These are phyloP conservation scores for Penicillium polonicum DNA, from an alignment of 2,329 filamentous ascomycete genomes.

Conservation along the genomic window DNA sequence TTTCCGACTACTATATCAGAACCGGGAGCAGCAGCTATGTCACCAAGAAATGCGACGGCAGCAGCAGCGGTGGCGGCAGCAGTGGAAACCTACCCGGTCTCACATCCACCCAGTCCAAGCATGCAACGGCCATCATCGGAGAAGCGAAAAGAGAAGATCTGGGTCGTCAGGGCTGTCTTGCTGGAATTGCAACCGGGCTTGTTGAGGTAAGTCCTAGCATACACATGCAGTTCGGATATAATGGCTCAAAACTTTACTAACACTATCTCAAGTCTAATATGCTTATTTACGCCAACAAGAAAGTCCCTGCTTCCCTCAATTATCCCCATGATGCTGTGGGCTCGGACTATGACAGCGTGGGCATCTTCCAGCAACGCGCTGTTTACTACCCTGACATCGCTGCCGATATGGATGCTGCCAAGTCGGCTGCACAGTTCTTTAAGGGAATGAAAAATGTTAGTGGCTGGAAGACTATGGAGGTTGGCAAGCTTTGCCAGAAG, in stretches of 20 bases:
- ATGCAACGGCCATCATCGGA: constrained; percentile 20
- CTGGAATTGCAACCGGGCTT: constrained; percentile 23
- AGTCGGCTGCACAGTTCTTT: constrained; percentile 24
- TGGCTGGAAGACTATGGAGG: constrained; percentile 22
- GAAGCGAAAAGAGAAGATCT: constrained; percentile 20
- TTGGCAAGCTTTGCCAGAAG: constrained; percentile 24
- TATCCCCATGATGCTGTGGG: constrained; percentile 22
- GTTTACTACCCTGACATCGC: constrained; percentile 21
- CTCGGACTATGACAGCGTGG: constrained; percentile 24
- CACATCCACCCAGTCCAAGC: constrained; percentile 18
- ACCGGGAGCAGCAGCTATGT: constrained; percentile 17
- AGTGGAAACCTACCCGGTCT: constrained; percentile 18
- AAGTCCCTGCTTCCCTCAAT: constrained; percentile 21
- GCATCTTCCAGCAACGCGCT: constrained; percentile 28
- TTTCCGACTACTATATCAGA: constrained; percentile 22
- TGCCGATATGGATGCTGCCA: constrained; percentile 21
- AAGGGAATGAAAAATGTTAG: constrained; percentile 18
- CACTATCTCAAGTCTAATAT: constrained; percentile 14
- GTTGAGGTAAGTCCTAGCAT: constrained; percentile 16
- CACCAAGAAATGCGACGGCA: constrained; percentile 12
- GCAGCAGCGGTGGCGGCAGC: not conserved
- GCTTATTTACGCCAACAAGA: constrained; percentile 21
- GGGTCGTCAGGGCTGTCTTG: constrained; percentile 21
- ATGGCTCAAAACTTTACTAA: not conserved
- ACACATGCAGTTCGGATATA: too few species aligned